phyloP scores from a whole-genome alignment of 257 asterid genomes.

The Solanum pimpinellifolium region DNA sequence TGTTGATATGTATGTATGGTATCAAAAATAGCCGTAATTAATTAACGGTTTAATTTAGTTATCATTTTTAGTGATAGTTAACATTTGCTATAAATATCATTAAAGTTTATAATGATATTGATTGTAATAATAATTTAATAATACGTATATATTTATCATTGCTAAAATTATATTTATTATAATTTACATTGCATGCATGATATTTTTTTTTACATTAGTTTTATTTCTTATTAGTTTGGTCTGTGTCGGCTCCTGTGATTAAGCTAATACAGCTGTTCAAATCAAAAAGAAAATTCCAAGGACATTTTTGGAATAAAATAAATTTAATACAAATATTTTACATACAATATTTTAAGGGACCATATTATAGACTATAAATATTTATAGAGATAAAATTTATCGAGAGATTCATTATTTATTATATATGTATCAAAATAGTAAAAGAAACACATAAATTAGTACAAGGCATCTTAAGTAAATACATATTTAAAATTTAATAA shows the following conservation, averaged over 20 bases:
- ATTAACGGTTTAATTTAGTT: too few species aligned
- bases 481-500: too few species aligned
- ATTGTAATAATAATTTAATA: too few species aligned
- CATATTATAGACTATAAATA: background rate
- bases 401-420: background rate
- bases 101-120: too few species aligned
- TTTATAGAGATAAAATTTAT: background rate
- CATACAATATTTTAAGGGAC: background rate
- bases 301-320: background rate
- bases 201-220: background rate
- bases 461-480: too few species aligned
- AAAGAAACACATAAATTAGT: too few species aligned
- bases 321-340: background rate
- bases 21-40: too few species aligned
- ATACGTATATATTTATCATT: too few species aligned
- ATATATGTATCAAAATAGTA: background rate
- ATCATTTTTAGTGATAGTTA: too few species aligned
- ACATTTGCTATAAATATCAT: fast-evolving
- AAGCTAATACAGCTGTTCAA: background rate
- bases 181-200: background rate
- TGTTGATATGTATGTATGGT: background rate
- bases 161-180: too few species aligned
- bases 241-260: background rate
- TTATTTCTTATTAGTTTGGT: background rate
- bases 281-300: background rate